Base-by-base conservation (phyloP, 2,329 filamentous ascomycete species). In the Fusarium palustre region DNA sequence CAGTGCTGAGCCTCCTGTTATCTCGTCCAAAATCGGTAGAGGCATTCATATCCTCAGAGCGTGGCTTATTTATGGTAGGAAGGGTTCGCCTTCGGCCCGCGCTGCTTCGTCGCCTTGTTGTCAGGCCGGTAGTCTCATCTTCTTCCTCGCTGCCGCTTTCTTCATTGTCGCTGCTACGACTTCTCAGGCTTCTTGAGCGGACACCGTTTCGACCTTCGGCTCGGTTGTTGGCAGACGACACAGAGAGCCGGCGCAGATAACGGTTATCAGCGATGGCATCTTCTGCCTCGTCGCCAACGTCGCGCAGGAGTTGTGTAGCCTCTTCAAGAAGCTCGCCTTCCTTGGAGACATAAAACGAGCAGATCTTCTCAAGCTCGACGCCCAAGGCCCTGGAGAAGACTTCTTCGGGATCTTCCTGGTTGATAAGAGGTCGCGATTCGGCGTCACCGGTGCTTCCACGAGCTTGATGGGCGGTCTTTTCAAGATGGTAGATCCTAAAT, bases 281-380 rank as follows among this genome's bases (percentile, higher is more conserved):
- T 18, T 86, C 85, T 57, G 90, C 88, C 18, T 86, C 85, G 64
- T 94, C 82, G 55, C 88, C 87, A 42, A 93, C 87, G 75, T 98
- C 95, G 49, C 85, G 85, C 57, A 95, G 80, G n/a, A 98, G 82
- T 36, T 90, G 87, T 48, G 91, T 88, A 11, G 95, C 88, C 77
- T 97, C 95, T 54, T 91, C 89, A 64, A 91, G 89, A 16, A 99
- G 89, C 78, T 98, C 95, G 25, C 88, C 85, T 80, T 99, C 94
- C 80, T 99, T 99, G 65, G 93, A 82, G 66, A 90, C 87, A 80
- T 96, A 98, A 79, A 99, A 99, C 1, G 91, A 92, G 75, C 89
- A 92, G 65, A 99, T 93, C 84, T 98, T 98, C 76, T 98, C 94
- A 52, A 99, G 83, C 79, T 99, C 96, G 42, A 91, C 87, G 75